Evolutionary conservation across 805 yeast genomes (phyloP).

Genomic region (Metschnikowia rubicola): DNA sequence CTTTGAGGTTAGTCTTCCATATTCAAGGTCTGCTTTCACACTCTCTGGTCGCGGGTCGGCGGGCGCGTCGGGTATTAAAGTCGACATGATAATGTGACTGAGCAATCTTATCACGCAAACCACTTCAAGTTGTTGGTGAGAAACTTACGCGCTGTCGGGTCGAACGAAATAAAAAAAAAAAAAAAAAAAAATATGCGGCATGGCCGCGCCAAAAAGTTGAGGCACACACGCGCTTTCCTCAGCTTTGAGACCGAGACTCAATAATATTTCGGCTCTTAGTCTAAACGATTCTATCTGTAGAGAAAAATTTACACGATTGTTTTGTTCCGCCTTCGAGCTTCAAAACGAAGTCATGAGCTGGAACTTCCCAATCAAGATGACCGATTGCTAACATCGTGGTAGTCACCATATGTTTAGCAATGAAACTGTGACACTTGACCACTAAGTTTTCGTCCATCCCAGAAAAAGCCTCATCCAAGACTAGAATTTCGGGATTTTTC

Average conservation of each 20-base stretch:
- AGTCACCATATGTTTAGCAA: conserved; percentile 19
- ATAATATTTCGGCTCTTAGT: too few relatives aligned
- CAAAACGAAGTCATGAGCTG: conserved; percentile 53
- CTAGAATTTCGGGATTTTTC: conserved; percentile 72
- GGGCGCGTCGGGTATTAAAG: conserved; percentile 39
- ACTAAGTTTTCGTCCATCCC: conserved; percentile 59
- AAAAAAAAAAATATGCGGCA: neutral
- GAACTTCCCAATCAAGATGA: conserved; percentile 79
- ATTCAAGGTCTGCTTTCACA: conserved; percentile 56
- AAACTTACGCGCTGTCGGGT: too few relatives aligned
- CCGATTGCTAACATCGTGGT: conserved; percentile 80
- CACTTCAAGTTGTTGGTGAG: too few relatives aligned
- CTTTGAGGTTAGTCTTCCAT: conserved; percentile 64
- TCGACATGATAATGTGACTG: conserved; percentile 11
- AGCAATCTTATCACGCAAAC: neutral
- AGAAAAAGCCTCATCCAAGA: conserved; percentile 89
- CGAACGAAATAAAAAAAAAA: too few relatives aligned
- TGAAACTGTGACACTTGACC: conserved; percentile 30
- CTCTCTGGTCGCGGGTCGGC: conserved; percentile 30
- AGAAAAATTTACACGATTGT: conserved; percentile 18
- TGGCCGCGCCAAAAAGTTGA: neutral
- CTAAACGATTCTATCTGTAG: neutral
- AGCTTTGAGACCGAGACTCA: too few relatives aligned
- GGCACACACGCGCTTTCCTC: too few relatives aligned
- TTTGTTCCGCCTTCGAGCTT: conserved; percentile 30